phyloP scores from a whole-genome alignment of 208 protist species.

The Leishmania aethiopica region DNA sequence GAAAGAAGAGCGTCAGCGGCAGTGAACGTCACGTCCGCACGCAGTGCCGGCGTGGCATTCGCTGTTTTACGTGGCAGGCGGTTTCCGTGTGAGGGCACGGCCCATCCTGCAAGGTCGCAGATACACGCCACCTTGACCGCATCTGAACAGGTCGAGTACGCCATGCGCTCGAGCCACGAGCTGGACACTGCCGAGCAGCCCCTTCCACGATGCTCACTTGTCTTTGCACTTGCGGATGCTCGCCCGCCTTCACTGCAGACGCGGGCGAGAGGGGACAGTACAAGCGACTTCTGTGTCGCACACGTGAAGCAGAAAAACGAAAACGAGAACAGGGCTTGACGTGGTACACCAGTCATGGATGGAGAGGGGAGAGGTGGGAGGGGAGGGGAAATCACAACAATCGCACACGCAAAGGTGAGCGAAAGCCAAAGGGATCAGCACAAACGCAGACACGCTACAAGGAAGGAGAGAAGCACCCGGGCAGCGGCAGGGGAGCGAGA shows the following conservation, averaged over 20 bases:
- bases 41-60: not conserved
- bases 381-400: not conserved
- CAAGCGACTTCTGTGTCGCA: not conserved
- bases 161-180: not conserved
- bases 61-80: not conserved
- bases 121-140: not conserved
- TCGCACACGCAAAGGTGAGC: not conserved
- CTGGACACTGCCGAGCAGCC: not conserved
- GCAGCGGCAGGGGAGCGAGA: not conserved
- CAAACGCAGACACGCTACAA: not conserved
- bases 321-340: slow-evolving; percentile 1
- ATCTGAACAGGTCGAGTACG: not conserved
- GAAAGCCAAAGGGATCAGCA: not conserved
- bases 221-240: not conserved
- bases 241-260: not conserved
- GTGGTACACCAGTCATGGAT: not conserved
- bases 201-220: not conserved
- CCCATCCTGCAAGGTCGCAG: not conserved
- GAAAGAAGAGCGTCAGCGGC: not conserved
- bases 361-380: not conserved
- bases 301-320: slow-evolving; percentile 13
- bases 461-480: not conserved
- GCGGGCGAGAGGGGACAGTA: not conserved
- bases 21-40: not conserved
- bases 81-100: not conserved